phyloP scores from a whole-genome alignment of 441 rosid species.

The Rhodomyrtus psidioides region DNA sequence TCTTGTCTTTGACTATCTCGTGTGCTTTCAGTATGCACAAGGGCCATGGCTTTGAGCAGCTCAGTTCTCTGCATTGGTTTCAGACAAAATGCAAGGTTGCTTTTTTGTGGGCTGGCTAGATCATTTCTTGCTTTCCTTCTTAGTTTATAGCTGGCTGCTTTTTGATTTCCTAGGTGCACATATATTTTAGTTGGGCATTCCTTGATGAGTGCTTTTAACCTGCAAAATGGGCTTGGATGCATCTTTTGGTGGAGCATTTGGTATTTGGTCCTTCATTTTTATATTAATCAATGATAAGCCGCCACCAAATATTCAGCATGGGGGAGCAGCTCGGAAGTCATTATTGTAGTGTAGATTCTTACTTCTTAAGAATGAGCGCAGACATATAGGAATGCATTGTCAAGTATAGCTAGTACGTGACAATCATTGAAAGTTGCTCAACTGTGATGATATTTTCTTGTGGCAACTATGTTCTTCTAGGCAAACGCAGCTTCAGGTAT shows the following conservation, averaged over 20 bases:
- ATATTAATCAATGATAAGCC: background rate
- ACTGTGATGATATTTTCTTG: background rate
- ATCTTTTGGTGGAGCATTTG: background rate
- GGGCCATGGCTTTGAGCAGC: background rate
- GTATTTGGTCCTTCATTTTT: background rate
- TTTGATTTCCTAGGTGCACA: background rate
- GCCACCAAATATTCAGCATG: background rate
- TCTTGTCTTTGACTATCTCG: background rate
- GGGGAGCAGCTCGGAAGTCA: background rate
- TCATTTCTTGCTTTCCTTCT: background rate
- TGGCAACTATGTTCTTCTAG: background rate
- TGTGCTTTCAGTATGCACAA: background rate
- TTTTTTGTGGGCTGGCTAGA: background rate
- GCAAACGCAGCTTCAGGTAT: slow-evolving; percentile 56
- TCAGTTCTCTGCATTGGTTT: background rate
- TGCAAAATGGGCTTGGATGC: background rate
- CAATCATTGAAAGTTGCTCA: background rate
- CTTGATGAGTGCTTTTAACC: background rate
- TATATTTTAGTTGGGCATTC: background rate
- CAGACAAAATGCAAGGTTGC: background rate
- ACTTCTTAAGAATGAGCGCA: background rate
- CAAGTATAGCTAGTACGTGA: background rate
- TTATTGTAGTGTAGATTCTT: background rate
- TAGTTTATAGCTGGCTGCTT: background rate
- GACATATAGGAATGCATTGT: background rate